phyloP scores from a whole-genome alignment of 2,329 filamentous ascomycete species.

The Xylaria sp. region DNA sequence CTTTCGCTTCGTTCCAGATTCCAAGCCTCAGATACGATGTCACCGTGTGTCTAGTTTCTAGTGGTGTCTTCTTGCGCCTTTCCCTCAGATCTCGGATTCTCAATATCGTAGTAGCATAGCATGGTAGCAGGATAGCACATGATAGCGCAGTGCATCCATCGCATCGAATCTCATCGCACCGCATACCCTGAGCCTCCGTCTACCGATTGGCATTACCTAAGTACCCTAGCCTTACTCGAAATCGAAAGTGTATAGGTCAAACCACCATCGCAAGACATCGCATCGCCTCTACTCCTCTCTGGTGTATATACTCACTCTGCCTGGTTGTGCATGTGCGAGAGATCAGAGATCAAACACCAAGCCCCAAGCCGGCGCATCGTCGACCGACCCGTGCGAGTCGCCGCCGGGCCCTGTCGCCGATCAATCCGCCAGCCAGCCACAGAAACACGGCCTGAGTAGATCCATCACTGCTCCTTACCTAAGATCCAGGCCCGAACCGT shows the following conservation, averaged over 20 bases:
- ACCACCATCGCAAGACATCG: neutral
- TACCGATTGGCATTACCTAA: no score
- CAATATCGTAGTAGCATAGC: neutral
- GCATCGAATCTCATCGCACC: neutral
- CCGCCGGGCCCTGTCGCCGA: constrained; percentile 40
- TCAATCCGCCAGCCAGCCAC: constrained; percentile 32
- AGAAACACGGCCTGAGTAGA: constrained; percentile 39
- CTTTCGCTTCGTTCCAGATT: constrained; percentile 11
- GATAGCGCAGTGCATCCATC: neutral
- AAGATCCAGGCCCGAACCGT: neutral
- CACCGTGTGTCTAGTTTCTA: neutral
- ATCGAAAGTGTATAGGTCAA: constrained; percentile 15
- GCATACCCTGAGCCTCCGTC: constrained; percentile 20
- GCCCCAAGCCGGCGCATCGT: constrained; percentile 16
- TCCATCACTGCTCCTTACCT: constrained; percentile 25
- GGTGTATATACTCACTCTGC: neutral
- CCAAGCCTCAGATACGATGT: neutral
- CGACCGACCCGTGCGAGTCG: constrained; percentile 16
- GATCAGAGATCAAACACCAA: constrained; percentile 34
- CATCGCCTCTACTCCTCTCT: neutral
- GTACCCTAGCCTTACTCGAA: neutral
- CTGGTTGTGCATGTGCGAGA: constrained; percentile 8
- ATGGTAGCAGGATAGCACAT: constrained; percentile 5
- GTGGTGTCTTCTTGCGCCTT: constrained; percentile 13
- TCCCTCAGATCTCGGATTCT: neutral